A percentile compares a stretch with the other conserved stretches of the same genome.
These are phyloP conservation scores for Coemansia asiatica DNA, from an alignment of 192 early-diverging fungal species.

Conservation along the genomic window DNA sequence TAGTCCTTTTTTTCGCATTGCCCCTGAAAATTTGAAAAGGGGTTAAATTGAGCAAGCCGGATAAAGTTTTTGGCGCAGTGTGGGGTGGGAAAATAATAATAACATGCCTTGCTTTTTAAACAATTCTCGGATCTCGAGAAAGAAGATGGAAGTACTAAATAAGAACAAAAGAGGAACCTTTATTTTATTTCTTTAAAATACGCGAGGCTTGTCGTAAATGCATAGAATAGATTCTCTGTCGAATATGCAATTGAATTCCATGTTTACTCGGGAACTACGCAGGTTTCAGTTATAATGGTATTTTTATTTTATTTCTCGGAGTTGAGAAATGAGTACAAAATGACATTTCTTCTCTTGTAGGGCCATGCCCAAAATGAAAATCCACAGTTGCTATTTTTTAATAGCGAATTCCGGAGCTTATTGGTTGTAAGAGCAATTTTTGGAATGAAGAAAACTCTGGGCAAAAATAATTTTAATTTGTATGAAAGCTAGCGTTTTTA, in stretches of 20 bases:
- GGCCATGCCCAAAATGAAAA: background rate
- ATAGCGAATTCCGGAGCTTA: background rate
- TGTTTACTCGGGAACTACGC: background rate
- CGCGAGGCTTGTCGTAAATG: background rate
- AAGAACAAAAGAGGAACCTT: background rate
- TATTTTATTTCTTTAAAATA: background rate
- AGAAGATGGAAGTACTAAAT: background rate
- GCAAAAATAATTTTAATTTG: background rate
- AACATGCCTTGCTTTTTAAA: background rate
- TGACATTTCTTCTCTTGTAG: background rate
- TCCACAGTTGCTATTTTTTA: background rate
- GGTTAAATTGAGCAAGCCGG: too few species aligned
- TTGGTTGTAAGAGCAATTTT: background rate
- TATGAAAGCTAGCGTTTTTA: background rate
- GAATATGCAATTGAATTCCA: background rate
- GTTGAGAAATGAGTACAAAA: background rate
- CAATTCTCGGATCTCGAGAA: background rate
- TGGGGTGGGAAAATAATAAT: background rate
- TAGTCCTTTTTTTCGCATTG: too few species aligned
- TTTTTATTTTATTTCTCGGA: background rate
- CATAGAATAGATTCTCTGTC: background rate
- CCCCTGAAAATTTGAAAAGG: background rate
- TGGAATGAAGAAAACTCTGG: background rate
- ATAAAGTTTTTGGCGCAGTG: constrained; percentile 12
- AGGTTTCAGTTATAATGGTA: background rate